Base-by-base conservation (phyloP, 1,284 basidiomycete genomes). In the Cryptococcus sp. region DNA sequence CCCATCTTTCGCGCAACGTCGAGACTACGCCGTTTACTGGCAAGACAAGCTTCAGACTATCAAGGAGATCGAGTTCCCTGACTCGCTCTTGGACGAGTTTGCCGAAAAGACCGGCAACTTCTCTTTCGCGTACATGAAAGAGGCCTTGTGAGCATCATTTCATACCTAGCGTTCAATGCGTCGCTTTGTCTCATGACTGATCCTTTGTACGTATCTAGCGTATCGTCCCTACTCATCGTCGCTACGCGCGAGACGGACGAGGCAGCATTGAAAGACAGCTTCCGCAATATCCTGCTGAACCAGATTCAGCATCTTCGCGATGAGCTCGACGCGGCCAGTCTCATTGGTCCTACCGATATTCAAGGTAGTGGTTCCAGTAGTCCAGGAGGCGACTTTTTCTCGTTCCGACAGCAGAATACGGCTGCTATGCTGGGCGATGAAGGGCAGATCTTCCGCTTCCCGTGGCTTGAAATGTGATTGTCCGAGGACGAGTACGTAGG, bases 101-200 rank as follows among this genome's bases (percentile, higher is more conserved):
- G 87, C 86, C 1, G 77, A 82, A 16, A 63, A 77, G 57, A 91
- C 89, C 0, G 77, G 82, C 22, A 80, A 81, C 30, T 91, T 91
- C 78, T 88, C 86, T 62, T 91, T 90, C 70, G 88, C 89, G 0
- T 90, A 90, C 72, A 81, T 91, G 66, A 91, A 91, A 70, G 89
- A 91, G 77, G 87, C 84, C 5, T 91, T 91, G 89, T 90, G 70
- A 65, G 88, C 83, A 25, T 1, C 1, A 19, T 38, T 20, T 15
- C 35, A 5, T 5, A n/a, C 1, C 16, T 11, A 39, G 38, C 17
- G 0, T 43, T 11, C 30, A 13, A 5, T 10, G 30, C 30, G 8
- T 35, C 10, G 8, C 30, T 35, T 35, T 5, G 30, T 10, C 30
- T 5, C 2, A 8, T 8, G 23, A 6, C 38, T 41, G 19, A 53